These are phyloP conservation scores for Fusarium sp. DNA, from an alignment of 2,329 filamentous ascomycete species.

Conservation along the genomic window DNA sequence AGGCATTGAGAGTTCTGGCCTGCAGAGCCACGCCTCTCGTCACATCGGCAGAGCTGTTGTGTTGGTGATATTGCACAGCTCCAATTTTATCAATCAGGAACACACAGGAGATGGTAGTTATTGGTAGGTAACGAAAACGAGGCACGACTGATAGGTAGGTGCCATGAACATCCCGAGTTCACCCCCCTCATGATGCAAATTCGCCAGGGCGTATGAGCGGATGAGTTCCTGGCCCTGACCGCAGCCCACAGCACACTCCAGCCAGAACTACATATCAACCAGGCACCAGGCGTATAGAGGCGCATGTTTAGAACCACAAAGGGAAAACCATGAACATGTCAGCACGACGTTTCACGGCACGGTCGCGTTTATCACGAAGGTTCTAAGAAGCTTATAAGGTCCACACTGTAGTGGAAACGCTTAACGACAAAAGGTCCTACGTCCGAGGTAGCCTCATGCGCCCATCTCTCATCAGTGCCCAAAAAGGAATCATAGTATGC, in stretches of 20 bases:
- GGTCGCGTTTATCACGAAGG: neutral
- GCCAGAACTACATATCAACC: neutral
- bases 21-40: neutral
- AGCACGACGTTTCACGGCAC: neutral
- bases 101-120: neutral
- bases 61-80: neutral
- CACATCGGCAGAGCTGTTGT: neutral
- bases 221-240: neutral
- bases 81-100: neutral
- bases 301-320: neutral
- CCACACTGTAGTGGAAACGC: neutral
- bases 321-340: neutral
- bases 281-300: neutral
- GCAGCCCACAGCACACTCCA: neutral
- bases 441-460: neutral
- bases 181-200: neutral
- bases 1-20: neutral
- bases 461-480: neutral
- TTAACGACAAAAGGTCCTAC: neutral
- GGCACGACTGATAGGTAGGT: neutral
- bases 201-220: neutral
- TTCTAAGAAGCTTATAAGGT: neutral
- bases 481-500: neutral
- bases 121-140: neutral
- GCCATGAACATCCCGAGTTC: neutral